phyloP scores from a whole-genome alignment of 202 grass and related monocot species.

The Eragrostis tef region DNA sequence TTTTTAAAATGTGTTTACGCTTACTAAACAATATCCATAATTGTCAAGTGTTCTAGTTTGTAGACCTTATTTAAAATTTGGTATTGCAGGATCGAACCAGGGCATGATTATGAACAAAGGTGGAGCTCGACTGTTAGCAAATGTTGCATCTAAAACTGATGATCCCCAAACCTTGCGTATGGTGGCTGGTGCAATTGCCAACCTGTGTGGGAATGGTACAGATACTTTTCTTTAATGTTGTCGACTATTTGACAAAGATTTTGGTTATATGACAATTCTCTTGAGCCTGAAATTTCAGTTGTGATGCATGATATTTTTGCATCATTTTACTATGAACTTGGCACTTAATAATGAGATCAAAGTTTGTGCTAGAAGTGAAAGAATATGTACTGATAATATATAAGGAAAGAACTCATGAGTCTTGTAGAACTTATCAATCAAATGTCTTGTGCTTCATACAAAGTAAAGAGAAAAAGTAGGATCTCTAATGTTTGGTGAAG shows the following conservation, averaged over 20 bases:
- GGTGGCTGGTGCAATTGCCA: slow-evolving; percentile 93
- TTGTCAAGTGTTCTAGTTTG: background rate
- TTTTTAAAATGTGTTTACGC: no score
- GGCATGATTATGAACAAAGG: slow-evolving; percentile 88
- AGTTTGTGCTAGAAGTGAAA: slow-evolving; percentile 2
- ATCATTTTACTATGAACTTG: background rate
- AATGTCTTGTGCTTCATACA: background rate
- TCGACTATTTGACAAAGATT: slow-evolving; percentile 3
- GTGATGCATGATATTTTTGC: background rate
- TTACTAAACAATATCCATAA: no score
- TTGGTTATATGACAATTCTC: background rate
- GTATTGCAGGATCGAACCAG: slow-evolving; percentile 75
- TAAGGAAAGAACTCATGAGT: background rate
- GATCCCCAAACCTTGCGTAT: slow-evolving; percentile 92
- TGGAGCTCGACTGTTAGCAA: slow-evolving; percentile 82
- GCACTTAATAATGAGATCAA: background rate
- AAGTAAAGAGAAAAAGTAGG: background rate
- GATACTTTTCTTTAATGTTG: slow-evolving; percentile 23
- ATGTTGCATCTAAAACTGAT: slow-evolving; percentile 75
- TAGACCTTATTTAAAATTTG: slow-evolving; percentile 40
- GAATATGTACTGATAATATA: background rate
- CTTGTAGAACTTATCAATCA: background rate
- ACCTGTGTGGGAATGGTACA: slow-evolving; percentile 98
- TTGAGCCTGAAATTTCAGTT: background rate
- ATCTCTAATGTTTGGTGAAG: background rate